These are phyloP conservation scores for Wallacemonas rigidus DNA, from an alignment of 208 protist species.

Conservation along the genomic window DNA sequence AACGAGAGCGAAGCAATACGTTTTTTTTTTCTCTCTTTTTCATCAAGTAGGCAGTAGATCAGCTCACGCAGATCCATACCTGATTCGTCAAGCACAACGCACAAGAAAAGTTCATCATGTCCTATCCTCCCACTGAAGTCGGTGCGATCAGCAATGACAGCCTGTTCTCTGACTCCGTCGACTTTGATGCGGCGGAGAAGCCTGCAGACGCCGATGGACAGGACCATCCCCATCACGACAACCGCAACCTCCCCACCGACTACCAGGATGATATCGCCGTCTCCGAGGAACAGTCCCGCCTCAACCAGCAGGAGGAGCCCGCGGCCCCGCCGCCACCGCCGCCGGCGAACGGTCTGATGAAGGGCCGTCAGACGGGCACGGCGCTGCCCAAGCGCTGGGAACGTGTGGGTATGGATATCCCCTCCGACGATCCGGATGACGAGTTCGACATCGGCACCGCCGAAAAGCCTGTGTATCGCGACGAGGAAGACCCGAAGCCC, in stretches of 20 bases:
- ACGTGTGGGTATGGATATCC: constrained; percentile 39
- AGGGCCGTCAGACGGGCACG: constrained; percentile 44
- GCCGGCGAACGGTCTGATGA: constrained; percentile 48
- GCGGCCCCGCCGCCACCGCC: constrained; percentile 21
- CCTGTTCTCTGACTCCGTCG: constrained; percentile 66
- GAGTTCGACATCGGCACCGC: constrained; percentile 76
- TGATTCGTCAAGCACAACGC: neutral
- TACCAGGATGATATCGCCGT: constrained; percentile 18
- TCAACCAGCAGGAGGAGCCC: constrained; percentile 24
- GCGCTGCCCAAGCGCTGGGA: constrained; percentile 46
- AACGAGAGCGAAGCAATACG: constrained; percentile 16
- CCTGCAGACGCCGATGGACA: constrained; percentile 20
- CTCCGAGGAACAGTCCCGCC: constrained; percentile 13
- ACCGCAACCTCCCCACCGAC: constrained; percentile 6
- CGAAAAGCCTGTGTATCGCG: constrained; percentile 49
- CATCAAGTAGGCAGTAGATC: neutral
- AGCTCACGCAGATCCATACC: no score
- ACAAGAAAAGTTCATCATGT: constrained; percentile 28
- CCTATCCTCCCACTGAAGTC: constrained; percentile 62
- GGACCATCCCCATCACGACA: neutral
- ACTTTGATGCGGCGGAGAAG: constrained; percentile 72
- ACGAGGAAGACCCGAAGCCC: constrained; percentile 24
- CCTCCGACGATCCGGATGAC: constrained; percentile 62
- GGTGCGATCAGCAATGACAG: constrained; percentile 68
- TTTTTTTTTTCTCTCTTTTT: neutral